Evolutionary conservation across 2,329 filamentous ascomycete species (phyloP), one percentile per base, ranked within the genome.

Genomic region (Arthrobotrys megalospora): DNA sequence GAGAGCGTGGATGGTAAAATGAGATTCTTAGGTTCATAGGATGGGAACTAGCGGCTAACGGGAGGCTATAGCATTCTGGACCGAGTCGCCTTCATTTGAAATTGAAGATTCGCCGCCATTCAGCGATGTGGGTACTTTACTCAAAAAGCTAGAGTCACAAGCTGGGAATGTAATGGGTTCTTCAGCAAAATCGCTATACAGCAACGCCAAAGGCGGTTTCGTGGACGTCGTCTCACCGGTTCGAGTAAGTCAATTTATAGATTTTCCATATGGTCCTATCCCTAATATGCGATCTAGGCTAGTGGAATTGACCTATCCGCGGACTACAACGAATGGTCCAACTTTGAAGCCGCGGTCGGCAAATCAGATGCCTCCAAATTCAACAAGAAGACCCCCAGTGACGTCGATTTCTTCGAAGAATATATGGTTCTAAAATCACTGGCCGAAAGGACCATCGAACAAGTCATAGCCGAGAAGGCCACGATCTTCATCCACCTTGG

Each of bases 341-440:
- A 48, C 12, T 75, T 79, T 43, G 76, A 79, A 55, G 47, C 63
- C 34, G 70, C 76, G 34, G 58, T 79, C 48, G 76, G 76, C 38
- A 58, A 65, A 55, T 66, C 68, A 14, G 70, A 79, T 16, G 69
- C 76, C 14, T 69, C 76, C 24, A 19, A 50, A 24, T 79, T 79
- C 64, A 75, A 70, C n/a, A 72, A 70, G 34, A 68, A 50, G 16
- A 43, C 21, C 14, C 38, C 64, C 53, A 6, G 52, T 11, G 69
- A 75, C 21, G 41, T 75, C 43, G 69, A 75, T 28, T 75, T 79
- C 34, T 75, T 73, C 64, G 76, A 73, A 52, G 79, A 80, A 70
- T 80, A 80, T 38, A 76, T 80, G 64, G 65, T 79, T 19, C 72
- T 80, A 28, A 79, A 79, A 53, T 68, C 65, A 12, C 68, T 80